These are phyloP conservation scores for Colletotrichum melonis DNA, from an alignment of 2,329 filamentous ascomycete species.

Conservation along the genomic window DNA sequence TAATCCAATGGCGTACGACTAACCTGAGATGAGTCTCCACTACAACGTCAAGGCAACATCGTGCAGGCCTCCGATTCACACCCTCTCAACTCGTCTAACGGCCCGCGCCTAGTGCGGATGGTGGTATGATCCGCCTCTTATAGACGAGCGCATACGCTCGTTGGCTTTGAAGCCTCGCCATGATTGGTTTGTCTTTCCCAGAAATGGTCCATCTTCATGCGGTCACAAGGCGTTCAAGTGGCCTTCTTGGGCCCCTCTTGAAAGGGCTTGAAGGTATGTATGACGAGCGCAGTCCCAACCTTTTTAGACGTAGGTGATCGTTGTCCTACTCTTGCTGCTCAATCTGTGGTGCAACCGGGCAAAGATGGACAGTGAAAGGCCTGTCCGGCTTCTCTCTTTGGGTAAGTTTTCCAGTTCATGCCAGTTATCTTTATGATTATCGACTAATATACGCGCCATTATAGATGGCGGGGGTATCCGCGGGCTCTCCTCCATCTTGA, in stretches of 20 bases:
- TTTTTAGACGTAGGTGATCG: not conserved
- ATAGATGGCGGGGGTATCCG: constrained; percentile 35
- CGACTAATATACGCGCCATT: not conserved
- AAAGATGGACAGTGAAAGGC: constrained; percentile 2
- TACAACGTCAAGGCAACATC: not conserved
- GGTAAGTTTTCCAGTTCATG: not conserved
- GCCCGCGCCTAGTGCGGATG: not conserved
- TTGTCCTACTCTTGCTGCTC: not conserved
- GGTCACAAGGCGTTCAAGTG: not conserved
- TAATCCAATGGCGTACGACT: not conserved
- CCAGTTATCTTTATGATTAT: no score
- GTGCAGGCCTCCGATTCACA: not conserved
- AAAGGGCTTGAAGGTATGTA: not conserved
- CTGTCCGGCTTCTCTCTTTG: constrained; percentile 22
- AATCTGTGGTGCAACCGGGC: not conserved
- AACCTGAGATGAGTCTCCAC: not conserved
- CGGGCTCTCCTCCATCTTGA: constrained; percentile 29
- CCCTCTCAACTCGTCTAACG: not conserved
- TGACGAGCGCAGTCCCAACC: not conserved
- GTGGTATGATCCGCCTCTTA: not conserved
- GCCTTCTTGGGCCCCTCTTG: not conserved
- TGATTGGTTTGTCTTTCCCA: not conserved
- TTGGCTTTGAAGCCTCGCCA: no score
- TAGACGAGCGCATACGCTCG: not conserved
- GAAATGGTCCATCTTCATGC: not conserved